These are phyloP conservation scores for Polytrichum commune DNA, from an alignment of 225 moss, liverwort and hornwort genomes.

Conservation along the genomic window DNA sequence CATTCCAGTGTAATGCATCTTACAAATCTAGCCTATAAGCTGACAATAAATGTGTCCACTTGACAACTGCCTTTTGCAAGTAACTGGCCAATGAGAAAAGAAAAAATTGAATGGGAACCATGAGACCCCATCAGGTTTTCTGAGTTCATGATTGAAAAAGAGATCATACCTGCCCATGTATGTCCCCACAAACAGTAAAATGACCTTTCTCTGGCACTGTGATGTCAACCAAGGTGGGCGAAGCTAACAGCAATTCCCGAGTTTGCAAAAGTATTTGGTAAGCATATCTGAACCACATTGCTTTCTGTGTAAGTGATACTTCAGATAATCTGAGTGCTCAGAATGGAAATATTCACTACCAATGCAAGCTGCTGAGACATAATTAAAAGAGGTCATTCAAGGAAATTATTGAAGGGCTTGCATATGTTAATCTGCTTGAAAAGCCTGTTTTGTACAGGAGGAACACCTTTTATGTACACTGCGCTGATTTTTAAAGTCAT, in stretches of 20 bases:
- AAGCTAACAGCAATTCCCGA: slow-evolving; percentile 66
- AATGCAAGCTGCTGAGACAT: too few species aligned
- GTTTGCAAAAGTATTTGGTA: slow-evolving; percentile 90
- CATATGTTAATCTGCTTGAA: too few species aligned
- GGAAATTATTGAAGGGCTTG: too few species aligned
- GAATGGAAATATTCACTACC: not conserved
- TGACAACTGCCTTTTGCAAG: too few species aligned
- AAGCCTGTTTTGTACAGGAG: not conserved
- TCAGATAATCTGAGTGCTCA: not conserved
- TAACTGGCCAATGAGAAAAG: too few species aligned
- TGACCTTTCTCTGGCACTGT: slow-evolving; percentile 68
- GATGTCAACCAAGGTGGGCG: slow-evolving; percentile 90
- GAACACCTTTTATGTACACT: slow-evolving; percentile 80
- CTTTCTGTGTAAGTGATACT: not conserved
- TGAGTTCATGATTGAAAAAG: not conserved
- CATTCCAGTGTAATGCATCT: too few species aligned
- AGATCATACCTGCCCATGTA: slow-evolving; percentile 87
- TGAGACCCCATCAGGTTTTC: too few species aligned
- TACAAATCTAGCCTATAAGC: not conserved
- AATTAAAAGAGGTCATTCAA: too few species aligned
- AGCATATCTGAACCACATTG: slow-evolving; percentile 58
- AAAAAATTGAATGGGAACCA: too few species aligned
- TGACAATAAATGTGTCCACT: not conserved
- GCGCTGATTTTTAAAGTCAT: slow-evolving; percentile 86
- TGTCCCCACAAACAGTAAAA: slow-evolving; percentile 97